These are phyloP conservation scores for Penicillium crystallinum DNA, from an alignment of 495 filamentous ascomycete species.

Conservation along the genomic window DNA sequence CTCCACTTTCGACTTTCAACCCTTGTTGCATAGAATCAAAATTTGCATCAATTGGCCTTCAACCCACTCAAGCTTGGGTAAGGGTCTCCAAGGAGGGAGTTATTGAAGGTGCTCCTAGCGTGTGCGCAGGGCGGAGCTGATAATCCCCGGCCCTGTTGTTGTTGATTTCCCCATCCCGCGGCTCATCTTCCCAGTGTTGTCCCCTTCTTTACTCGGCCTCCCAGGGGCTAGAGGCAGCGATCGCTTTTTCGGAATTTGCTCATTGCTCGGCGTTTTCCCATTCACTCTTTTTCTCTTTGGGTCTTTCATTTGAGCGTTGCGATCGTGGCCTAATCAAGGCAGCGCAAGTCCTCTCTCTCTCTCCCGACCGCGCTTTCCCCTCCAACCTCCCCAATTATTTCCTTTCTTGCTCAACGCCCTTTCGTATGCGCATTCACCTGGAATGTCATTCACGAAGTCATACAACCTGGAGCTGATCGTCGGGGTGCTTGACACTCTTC, in stretches of 20 bases:
- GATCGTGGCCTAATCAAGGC: neutral
- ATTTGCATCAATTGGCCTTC: neutral
- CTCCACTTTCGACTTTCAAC: neutral
- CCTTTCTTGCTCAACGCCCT: conserved; percentile 2
- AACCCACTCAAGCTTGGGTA: neutral
- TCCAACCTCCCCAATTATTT: conserved; percentile 3
- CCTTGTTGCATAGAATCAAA: neutral
- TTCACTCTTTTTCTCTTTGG: conserved; percentile 8
- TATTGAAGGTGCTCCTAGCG: conserved; percentile 25
- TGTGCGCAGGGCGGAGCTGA: conserved; percentile 19
- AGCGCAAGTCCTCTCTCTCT: neutral
- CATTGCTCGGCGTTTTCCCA: neutral
- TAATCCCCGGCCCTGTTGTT: conserved; percentile 20
- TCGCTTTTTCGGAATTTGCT: neutral
- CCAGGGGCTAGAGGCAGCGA: conserved; percentile 4
- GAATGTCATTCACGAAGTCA: conserved; percentile 33
- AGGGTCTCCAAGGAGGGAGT: neutral
- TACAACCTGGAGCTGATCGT: conserved; percentile 36
- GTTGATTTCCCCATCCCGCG: conserved; percentile 19
- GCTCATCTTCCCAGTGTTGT: conserved; percentile 10
- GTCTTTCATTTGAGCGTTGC: neutral
- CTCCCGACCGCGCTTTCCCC: neutral
- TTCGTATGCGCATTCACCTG: conserved; percentile 33
- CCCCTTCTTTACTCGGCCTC: conserved; percentile 23
- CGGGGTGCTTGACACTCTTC: conserved; percentile 33